These are phyloP conservation scores for Solanum hybrid DNA, from an alignment of 305 asterid genomes.

Conservation along the genomic window DNA sequence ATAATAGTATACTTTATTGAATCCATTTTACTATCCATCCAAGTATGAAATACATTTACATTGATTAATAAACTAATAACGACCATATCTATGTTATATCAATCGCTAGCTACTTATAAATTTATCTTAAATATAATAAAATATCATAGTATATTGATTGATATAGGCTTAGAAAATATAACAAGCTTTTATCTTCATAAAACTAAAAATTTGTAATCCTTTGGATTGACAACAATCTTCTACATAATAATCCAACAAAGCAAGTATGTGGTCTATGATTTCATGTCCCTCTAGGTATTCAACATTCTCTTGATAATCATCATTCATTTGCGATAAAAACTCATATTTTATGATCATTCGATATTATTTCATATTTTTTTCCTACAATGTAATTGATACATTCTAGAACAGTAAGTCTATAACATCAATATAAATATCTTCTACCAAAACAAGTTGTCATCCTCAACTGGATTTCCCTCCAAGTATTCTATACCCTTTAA, in stretches of 20 bases:
- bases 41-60: background rate
- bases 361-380: background rate
- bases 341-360: background rate
- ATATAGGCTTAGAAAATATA: no score
- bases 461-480: background rate
- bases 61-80: background rate
- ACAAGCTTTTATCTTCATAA: no score
- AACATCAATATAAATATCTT: background rate
- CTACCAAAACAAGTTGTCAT: background rate
- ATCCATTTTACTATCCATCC: background rate
- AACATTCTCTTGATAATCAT: background rate
- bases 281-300: no score
- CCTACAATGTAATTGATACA: background rate
- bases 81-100: background rate
- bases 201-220: background rate
- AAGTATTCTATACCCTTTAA: background rate
- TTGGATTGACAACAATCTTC: background rate
- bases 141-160: background rate
- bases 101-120: background rate
- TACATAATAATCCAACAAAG: background rate
- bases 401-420: background rate
- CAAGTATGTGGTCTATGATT: background rate
- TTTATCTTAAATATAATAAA: no score
- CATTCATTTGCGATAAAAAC: background rate
- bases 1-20: background rate